Percentiles rank a stretch among this genome's conserved stretches.
Evolutionary conservation across 2,329 filamentous ascomycete genomes (phyloP).

Genomic region (Fusarium chaquense): DNA sequence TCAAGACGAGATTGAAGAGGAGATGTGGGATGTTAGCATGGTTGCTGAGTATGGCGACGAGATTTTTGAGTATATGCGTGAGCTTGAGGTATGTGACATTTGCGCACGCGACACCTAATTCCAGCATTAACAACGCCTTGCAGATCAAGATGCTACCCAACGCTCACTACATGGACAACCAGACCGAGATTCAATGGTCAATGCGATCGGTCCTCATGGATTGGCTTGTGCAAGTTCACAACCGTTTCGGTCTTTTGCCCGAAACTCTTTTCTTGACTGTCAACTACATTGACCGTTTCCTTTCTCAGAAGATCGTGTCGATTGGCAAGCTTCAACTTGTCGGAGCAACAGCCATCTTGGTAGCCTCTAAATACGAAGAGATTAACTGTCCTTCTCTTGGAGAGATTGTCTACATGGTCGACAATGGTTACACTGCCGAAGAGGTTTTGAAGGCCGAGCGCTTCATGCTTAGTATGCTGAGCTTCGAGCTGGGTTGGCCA

Average conservation of each 20-base stretch:
- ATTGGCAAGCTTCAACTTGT: conserved; percentile 95
- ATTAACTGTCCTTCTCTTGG: conserved; percentile 96
- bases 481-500: conserved; percentile 97
- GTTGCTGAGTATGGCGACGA: conserved; percentile 96
- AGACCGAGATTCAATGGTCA: conserved; percentile 98
- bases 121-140: conserved; percentile 42
- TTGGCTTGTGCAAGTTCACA: conserved; percentile 97
- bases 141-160: conserved; percentile 86
- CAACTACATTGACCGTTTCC: conserved; percentile 97
- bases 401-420: conserved; percentile 99
- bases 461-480: conserved; percentile 97
- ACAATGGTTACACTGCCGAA: conserved; percentile 86
- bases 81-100: conserved; percentile 77
- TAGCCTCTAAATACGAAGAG: conserved; percentile 98
- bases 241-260: conserved; percentile 88
- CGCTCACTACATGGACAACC: conserved; percentile 94
- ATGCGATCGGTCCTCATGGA: conserved; percentile 98
- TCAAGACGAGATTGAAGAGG: conserved; percentile 84
- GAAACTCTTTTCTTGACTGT: conserved; percentile 95
- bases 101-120: not conserved
- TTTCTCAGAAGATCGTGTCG: conserved; percentile 94
- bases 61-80: conserved; percentile 91
- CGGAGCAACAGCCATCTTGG: conserved; percentile 93
- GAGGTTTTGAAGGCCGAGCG: conserved; percentile 97
- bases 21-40: conserved; percentile 95